Evolutionary conservation across 2,329 filamentous ascomycete species (phyloP), one percentile per base, ranked within the genome.

Genomic region (Mycocentrospora acerina): DNA sequence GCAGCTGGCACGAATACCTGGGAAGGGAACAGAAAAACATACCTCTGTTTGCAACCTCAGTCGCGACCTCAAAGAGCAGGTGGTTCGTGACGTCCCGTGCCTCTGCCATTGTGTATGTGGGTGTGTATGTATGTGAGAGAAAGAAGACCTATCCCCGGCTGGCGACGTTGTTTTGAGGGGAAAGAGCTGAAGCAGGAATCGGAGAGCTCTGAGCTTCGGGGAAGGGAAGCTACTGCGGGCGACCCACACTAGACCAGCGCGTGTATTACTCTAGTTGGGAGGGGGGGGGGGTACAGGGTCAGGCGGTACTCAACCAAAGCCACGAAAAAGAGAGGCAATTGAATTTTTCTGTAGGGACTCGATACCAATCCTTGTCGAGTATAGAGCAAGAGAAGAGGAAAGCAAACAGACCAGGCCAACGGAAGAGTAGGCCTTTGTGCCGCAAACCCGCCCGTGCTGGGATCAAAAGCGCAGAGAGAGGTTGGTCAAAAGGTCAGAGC

Each of bases 11-110:
- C 36, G 40, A 25, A 44, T 32, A 42, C 44, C 38, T 38, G 36
- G 25, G 24, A 32, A 12, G 33, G 32, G 35, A 27, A 10, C 13
- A 11, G 10, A 10, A 40, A 33, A 32, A 45, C 76, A 55, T 78
- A 91, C 88, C 88, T 79, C 93, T 83, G 77, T 97, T 95, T 47
- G 93, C 93, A 57, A 97, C 93, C 69, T 98, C 93, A 15, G 93
- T 97, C 45, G 93, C 90, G 60, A 97, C 78, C 74, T 98, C 93
- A 66, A 98, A 98, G 57, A 98, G 86, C 62, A 94, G 78, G 73
- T 97, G 93, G 71, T 95, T 93, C 74, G 87, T 90, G 61, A 97
- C 88, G 72, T 97, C 90, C 62, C 82, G 54, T 32, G 44, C 38
- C 37, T 57, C 55, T 25, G 57, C 54, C 64, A 65, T 66, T 48